Conservation (phyloP, 352 stramenopile species). For the Globisporangium barbulae region DNA sequence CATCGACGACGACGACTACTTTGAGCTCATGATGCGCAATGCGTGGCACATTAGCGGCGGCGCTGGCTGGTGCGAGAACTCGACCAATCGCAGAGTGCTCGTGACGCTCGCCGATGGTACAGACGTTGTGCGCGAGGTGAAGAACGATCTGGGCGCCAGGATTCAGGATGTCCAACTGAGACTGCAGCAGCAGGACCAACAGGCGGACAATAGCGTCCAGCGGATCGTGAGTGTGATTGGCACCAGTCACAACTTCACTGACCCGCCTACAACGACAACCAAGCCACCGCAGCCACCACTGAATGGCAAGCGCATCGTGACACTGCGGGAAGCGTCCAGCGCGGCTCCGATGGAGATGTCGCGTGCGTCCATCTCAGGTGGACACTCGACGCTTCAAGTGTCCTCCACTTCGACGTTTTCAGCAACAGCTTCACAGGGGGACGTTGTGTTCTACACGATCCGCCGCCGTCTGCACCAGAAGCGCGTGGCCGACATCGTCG, state of each 20-base stretch:
- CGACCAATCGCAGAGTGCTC: constrained; percentile 55
- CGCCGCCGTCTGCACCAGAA: constrained; percentile 45
- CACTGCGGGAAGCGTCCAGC: constrained; percentile 54
- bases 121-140: constrained; percentile 39
- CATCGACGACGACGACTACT: constrained; percentile 90
- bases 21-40: constrained; percentile 91
- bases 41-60: constrained; percentile 64
- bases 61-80: constrained; percentile 51
- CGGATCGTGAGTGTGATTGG: constrained; percentile 5
- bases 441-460: constrained; percentile 41
- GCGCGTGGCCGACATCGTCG: constrained; percentile 40
- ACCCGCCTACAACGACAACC: constrained; percentile 1
- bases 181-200: constrained; percentile 32
- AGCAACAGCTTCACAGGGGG: constrained; percentile 22
- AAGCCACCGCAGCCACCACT: background rate
- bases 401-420: background rate
- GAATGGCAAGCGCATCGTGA: constrained; percentile 40
- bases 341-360: constrained; percentile 22
- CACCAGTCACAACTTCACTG: constrained; percentile 15
- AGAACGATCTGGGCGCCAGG: constrained; percentile 43
- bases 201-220: constrained; percentile 1
- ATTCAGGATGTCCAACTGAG: constrained; percentile 29
- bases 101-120: constrained; percentile 53
- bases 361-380: background rate
- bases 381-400: background rate